Evolutionary conservation across 805 yeast genomes (phyloP).

Genomic region (Brettanomyces naardenensis): DNA sequence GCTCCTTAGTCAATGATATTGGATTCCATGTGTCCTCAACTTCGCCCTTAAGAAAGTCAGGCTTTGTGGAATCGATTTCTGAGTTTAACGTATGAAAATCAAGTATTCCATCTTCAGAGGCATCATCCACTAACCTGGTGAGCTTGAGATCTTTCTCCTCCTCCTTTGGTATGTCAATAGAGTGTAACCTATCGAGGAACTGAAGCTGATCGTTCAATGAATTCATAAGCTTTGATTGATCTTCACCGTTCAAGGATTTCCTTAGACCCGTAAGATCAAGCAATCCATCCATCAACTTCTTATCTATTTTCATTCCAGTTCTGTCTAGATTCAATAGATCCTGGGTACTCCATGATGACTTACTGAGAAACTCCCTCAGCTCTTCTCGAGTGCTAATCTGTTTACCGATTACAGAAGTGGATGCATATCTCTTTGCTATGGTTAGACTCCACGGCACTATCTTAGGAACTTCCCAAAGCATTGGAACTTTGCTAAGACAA

Average conservation of each 20-base stretch:
- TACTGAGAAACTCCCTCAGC: constrained; percentile 12
- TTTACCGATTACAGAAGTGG: constrained; percentile 7
- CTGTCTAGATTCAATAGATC: constrained; percentile 12
- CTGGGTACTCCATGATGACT: constrained; percentile 22
- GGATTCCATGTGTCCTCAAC: constrained; percentile 34
- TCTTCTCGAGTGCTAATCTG: constrained; percentile 10
- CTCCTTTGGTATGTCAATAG: constrained; percentile 16
- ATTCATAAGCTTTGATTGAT: constrained; percentile 24
- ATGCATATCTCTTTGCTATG: too few relatives aligned
- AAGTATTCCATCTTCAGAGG: constrained; percentile 13
- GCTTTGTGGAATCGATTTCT: constrained; percentile 15
- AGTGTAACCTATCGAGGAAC: constrained; percentile 40
- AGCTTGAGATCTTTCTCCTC: constrained; percentile 6
- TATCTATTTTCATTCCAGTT: constrained; percentile 8
- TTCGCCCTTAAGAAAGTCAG: constrained; percentile 33
- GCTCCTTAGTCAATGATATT: constrained; percentile 24
- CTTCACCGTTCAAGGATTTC: constrained; percentile 17
- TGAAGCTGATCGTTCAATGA: constrained; percentile 39
- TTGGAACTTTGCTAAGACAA: too few relatives aligned
- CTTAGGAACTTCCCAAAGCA: too few relatives aligned
- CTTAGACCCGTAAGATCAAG: constrained; percentile 44
- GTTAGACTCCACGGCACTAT: too few relatives aligned
- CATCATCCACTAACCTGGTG: constrained; percentile 24
- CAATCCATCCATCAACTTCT: constrained; percentile 23
- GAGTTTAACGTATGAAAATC: constrained; percentile 24